Evolutionary conservation across 2,329 filamentous ascomycete species (phyloP).

Genomic region (Sporothrix brunneoviolacea): DNA sequence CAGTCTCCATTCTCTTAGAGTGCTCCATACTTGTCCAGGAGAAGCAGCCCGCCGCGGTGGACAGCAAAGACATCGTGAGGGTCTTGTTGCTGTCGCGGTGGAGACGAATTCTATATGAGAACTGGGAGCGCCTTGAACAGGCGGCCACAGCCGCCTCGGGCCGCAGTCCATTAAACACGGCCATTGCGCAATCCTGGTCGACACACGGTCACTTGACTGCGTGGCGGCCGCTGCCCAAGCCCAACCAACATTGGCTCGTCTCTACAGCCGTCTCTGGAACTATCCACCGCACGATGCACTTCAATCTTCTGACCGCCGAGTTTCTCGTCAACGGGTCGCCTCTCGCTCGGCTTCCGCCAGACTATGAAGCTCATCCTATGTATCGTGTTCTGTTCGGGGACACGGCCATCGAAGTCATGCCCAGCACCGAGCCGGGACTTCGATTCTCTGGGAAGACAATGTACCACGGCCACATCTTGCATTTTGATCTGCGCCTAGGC

Average conservation of each 20-base stretch:
- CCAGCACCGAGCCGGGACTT: constrained; percentile 32
- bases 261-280: too few species aligned
- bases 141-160: not conserved
- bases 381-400: constrained; percentile 40
- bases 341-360: constrained; percentile 37
- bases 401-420: constrained; percentile 37
- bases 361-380: constrained; percentile 34
- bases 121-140: too few species aligned
- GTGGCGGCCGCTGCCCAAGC: not conserved
- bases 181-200: not conserved
- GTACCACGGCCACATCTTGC: constrained; percentile 27
- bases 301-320: constrained; percentile 44
- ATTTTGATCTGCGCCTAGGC: constrained; percentile 30
- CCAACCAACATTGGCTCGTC: not conserved
- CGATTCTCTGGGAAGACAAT: constrained; percentile 31
- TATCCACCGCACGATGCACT: too few species aligned
- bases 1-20: constrained; percentile 30
- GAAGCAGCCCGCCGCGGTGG: not conserved
- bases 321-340: constrained; percentile 47
- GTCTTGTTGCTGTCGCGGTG: not conserved
- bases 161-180: not conserved
- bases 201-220: not conserved
- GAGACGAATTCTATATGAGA: not conserved
- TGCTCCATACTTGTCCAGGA: constrained; percentile 33
- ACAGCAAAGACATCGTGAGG: not conserved